Evolutionary conservation across 371 early-diverging fungal genomes (phyloP).

Genomic region (Lichtheimia ramosa): DNA sequence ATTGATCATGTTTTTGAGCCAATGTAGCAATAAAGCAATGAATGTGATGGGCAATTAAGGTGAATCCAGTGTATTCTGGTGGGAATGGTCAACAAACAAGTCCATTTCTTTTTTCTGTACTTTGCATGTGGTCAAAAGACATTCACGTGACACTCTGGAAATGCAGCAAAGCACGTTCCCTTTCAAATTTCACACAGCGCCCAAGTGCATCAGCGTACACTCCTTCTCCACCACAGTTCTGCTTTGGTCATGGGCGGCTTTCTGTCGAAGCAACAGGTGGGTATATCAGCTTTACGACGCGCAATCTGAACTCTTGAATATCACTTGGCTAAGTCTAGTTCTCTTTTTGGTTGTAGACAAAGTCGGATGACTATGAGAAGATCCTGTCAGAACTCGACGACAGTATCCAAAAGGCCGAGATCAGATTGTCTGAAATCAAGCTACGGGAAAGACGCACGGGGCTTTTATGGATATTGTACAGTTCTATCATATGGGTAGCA

Average conservation of each 20-base stretch:
- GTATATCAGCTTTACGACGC: background rate
- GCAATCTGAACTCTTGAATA: background rate
- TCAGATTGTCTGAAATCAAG: conserved; percentile 60
- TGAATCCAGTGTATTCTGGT: too few relatives aligned
- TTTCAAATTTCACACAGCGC: too few relatives aligned
- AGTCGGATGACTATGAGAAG: conserved; percentile 73
- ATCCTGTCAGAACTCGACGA: conserved; percentile 77
- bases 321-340: background rate
- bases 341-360: conserved; percentile 15
- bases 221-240: background rate
- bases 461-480: conserved; percentile 73
- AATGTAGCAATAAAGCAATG: too few relatives aligned
- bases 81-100: too few relatives aligned
- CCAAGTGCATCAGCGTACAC: too few relatives aligned
- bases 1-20: too few relatives aligned
- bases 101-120: too few relatives aligned
- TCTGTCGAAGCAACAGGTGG: conserved; percentile 10
- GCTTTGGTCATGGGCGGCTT: conserved; percentile 7
- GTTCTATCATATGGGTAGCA: conserved; percentile 63
- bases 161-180: too few relatives aligned
- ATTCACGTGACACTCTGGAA: too few relatives aligned
- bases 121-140: too few relatives aligned
- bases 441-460: conserved; percentile 65
- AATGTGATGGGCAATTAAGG: too few relatives aligned
- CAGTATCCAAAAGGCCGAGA: conserved; percentile 72